phyloP scores from a whole-genome alignment of 2,329 filamentous ascomycete genomes.

The Aschersonia sp. region DNA sequence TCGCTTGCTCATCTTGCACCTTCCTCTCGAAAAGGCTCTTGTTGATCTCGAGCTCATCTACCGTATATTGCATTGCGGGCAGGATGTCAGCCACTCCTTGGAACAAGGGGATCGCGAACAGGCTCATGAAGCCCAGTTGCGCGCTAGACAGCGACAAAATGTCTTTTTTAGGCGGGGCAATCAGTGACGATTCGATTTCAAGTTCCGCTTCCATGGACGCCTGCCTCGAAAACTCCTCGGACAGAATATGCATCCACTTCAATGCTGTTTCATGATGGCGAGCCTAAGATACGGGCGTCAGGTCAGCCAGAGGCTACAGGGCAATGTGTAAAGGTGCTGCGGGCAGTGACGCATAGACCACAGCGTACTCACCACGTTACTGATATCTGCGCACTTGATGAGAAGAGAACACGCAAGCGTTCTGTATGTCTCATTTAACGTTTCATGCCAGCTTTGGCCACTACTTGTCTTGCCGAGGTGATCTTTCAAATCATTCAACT shows the following conservation, averaged over 20 bases:
- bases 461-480: constrained; percentile 55
- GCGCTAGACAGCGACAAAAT: constrained; percentile 69
- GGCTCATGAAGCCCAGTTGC: constrained; percentile 91
- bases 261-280: constrained; percentile 70
- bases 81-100: constrained; percentile 75
- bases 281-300: constrained; percentile 38
- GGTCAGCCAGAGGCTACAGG: neutral
- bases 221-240: constrained; percentile 88
- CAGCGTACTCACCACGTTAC: constrained; percentile 67
- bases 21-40: constrained; percentile 57
- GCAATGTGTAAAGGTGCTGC: neutral
- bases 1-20: constrained; percentile 48
- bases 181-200: constrained; percentile 74
- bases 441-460: constrained; percentile 61
- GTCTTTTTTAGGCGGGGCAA: constrained; percentile 73
- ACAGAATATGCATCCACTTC: constrained; percentile 86
- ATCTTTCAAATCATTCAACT: constrained; percentile 65
- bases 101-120: constrained; percentile 88
- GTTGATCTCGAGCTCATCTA: constrained; percentile 69
- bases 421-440: constrained; percentile 61
- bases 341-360: too few relatives aligned
- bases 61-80: constrained; percentile 70
- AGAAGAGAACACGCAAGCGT: constrained; percentile 76
- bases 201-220: constrained; percentile 83
- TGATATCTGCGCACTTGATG: constrained; percentile 98